A percentile compares a stretch with the other conserved stretches of the same genome.
Conservation (phyloP, 164 flowering plant species). For the Annona cherimola region DNA sequence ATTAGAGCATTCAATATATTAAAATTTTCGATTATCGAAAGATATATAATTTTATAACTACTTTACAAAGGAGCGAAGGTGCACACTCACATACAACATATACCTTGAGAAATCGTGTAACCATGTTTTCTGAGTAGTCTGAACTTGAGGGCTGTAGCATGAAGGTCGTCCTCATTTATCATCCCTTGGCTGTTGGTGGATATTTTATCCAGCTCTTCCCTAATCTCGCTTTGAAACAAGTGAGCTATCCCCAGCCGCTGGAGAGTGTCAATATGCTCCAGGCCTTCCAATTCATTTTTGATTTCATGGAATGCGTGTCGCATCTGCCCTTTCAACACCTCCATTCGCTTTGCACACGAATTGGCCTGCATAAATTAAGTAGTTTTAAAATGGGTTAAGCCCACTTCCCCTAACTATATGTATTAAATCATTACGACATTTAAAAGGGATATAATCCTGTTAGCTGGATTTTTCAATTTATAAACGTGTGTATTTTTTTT, state of each 20-base stretch:
- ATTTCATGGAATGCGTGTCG: background rate
- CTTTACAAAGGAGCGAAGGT: too few species aligned
- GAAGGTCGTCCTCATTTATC: conserved; percentile 4
- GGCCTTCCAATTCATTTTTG: background rate
- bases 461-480: too few species aligned
- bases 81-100: too few species aligned
- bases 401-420: too few species aligned
- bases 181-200: background rate
- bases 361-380: background rate
- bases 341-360: background rate
- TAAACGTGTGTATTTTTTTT: too few species aligned
- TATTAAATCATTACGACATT: too few species aligned
- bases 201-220: conserved; percentile 1
- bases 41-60: too few species aligned
- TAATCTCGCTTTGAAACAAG: conserved; percentile 29
- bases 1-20: too few species aligned
- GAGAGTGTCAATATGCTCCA: conserved; percentile 22
- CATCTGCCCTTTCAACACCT: conserved; percentile 4
- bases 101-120: conserved; percentile 9
- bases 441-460: too few species aligned
- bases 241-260: conserved; percentile 27
- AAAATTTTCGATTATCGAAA: too few species aligned
- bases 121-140: conserved; percentile 22
- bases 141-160: conserved; percentile 24
- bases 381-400: too few species aligned